A percentile compares a stretch with the other conserved stretches of the same genome.
phyloP scores from a whole-genome alignment of 2,329 filamentous ascomycete species.

The Epichloe hybrida region DNA sequence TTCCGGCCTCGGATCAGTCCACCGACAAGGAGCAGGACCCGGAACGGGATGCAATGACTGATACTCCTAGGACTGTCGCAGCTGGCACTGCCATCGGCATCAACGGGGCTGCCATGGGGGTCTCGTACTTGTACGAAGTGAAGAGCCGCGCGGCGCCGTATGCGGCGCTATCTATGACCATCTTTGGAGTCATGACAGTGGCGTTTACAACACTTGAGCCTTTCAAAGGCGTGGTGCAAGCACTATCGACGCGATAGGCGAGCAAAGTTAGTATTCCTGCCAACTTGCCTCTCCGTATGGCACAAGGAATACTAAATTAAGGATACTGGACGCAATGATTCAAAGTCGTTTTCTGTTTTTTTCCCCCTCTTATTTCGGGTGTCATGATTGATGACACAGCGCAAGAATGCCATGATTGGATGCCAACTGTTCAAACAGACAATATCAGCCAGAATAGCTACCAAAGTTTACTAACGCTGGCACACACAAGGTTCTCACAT shows the following conservation, averaged over 20 bases:
- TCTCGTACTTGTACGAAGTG: constrained; percentile 41
- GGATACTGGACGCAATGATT: neutral
- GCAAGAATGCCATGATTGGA: neutral
- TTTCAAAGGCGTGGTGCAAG: constrained; percentile 25
- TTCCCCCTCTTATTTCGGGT: neutral
- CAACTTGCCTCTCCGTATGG: neutral
- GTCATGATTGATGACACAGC: neutral
- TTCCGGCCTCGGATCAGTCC: constrained; percentile 5
- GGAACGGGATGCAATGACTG: constrained; percentile 7
- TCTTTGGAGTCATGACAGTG: constrained; percentile 43
- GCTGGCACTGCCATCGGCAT: constrained; percentile 40
- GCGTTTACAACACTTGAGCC: constrained; percentile 36
- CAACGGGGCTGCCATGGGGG: constrained; percentile 48
- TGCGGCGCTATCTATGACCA: constrained; percentile 42
- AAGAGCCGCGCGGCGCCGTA: constrained; percentile 40
- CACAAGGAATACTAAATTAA: neutral
- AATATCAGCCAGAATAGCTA: neutral
- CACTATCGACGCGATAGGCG: constrained; percentile 13
- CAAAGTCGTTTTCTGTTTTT: neutral
- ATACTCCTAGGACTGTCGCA: constrained; percentile 27
- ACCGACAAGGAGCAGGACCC: neutral
- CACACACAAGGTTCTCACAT: neutral
- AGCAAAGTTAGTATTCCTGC: neutral
- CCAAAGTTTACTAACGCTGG: neutral
- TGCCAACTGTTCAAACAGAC: neutral